These are phyloP conservation scores for Whalleya microplaca DNA, from an alignment of 2,329 filamentous ascomycete species.

Conservation along the genomic window DNA sequence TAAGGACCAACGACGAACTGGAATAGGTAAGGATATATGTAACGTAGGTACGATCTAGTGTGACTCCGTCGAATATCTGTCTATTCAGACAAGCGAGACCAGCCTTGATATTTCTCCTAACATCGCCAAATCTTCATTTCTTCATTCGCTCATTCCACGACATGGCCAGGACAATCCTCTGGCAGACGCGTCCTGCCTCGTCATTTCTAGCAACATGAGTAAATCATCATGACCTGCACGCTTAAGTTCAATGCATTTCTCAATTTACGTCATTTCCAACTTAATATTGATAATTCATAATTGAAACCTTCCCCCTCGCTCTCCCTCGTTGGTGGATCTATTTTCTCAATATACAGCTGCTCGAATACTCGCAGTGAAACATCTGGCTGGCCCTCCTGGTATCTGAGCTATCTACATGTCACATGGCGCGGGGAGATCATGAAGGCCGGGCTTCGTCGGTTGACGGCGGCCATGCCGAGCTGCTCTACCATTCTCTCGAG, in stretches of 20 bases:
- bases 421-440: slow-evolving; percentile 17
- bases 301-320: neutral
- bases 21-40: slow-evolving; percentile 7
- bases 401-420: slow-evolving; percentile 1
- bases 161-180: slow-evolving; percentile 27
- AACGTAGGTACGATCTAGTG: slow-evolving; percentile 2
- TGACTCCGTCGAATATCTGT: neutral
- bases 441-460: slow-evolving; percentile 19
- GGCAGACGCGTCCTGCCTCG: slow-evolving; percentile 28
- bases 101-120: slow-evolving; percentile 8
- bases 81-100: slow-evolving; percentile 8
- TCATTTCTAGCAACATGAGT: slow-evolving; percentile 19
- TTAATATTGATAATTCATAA: slow-evolving; percentile 4
- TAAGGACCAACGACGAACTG: slow-evolving; percentile 7
- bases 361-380: neutral
- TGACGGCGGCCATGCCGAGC: slow-evolving; percentile 22
- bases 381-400: slow-evolving; percentile 19
- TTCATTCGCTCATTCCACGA: slow-evolving; percentile 26
- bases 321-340: neutral
- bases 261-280: neutral
- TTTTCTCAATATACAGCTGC: slow-evolving; percentile 1
- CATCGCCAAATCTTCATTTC: slow-evolving; percentile 1
- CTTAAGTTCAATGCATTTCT: slow-evolving; percentile 12
- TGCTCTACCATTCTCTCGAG: slow-evolving; percentile 31
- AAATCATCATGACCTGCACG: slow-evolving; percentile 12